phyloP scores from a whole-genome alignment of 2,329 filamentous ascomycete genomes.

The Colletotrichum endophyticum region DNA sequence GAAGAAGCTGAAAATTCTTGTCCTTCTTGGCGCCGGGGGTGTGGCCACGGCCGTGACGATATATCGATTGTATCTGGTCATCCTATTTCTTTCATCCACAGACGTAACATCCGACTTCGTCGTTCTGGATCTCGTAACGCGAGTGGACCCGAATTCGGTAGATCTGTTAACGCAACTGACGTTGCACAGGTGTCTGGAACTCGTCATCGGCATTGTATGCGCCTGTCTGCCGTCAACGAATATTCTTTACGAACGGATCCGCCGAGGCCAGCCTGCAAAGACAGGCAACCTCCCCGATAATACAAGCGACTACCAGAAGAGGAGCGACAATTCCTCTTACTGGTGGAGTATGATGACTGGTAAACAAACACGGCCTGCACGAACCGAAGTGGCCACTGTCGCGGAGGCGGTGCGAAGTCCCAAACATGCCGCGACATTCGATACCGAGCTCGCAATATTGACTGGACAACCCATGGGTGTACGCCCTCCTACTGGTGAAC shows the following conservation, averaged over 20 bases:
- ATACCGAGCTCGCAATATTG: constrained; percentile 5
- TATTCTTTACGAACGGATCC: constrained; percentile 15
- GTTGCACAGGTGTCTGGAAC: constrained; percentile 11
- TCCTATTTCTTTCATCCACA: constrained; percentile 24
- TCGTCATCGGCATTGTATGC: constrained; percentile 23
- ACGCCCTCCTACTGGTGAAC: background rate
- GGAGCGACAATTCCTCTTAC: background rate
- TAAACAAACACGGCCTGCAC: background rate
- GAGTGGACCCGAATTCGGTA: background rate
- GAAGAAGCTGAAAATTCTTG: constrained; percentile 36
- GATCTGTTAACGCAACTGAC: background rate
- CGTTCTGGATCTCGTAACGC: constrained; percentile 15
- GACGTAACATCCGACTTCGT: constrained; percentile 30
- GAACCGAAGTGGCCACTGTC: background rate
- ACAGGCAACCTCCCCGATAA: background rate
- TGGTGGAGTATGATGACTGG: constrained; percentile 5
- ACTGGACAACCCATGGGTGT: background rate
- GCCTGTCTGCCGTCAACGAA: constrained; percentile 22
- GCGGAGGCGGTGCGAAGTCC: background rate
- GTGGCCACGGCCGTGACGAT: constrained; percentile 31
- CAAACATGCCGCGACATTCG: background rate
- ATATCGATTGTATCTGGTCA: constrained; percentile 28
- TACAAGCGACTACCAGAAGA: background rate
- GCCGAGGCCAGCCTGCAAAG: background rate
- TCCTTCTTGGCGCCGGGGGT: constrained; percentile 33